Base-by-base conservation (phyloP, 2,329 filamentous ascomycete genomes). In the Colletotrichum tofieldiae region DNA sequence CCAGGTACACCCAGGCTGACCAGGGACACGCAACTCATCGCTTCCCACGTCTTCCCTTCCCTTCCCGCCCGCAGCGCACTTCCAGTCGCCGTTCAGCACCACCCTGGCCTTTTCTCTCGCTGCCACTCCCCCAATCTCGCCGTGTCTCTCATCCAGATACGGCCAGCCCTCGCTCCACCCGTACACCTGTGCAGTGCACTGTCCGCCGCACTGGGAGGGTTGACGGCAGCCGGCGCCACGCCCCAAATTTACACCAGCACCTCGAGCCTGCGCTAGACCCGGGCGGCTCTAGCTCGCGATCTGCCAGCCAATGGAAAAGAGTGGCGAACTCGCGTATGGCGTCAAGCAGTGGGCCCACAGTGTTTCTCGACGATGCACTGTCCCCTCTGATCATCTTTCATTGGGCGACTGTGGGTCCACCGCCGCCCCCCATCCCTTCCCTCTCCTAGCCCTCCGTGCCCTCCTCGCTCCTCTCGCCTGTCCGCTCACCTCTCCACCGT, bases 251-350 rank as follows among this genome's bases (percentile, higher is more conserved):
- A 67, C 72, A 66, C 67, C 60, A 64, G 43, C 18, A 26, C 56
- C 67, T 45, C 58, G 62, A 68, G 51, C 4, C 56, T n/a, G 32
- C 67, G 56, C 67, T 75, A 75, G 72, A 32, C 73, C 45, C 20
- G 2, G 54, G 23, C 23, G 41, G 67, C 59, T 66, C 55, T 74
- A 72, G 71, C 37, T 35, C 29, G 14, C 23, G 47, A 61, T 68
- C 73, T 65, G 14, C 47, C 62, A 61, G 18, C 73, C 73, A 75
- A 75, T 75, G 20, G 51, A 49, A 72, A 35, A 9, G 7, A 49
- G 73, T 75, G 73, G 73, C 73, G 67, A 75, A 71, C 56, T 71
- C 59, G 41, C 35, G 49, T 18, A 75, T 74, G 71, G 73, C 73
- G 73, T 75, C 71, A 72, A 75, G 67, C 29, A 49, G 64, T 63